Base-by-base conservation (phyloP, 2,329 filamentous ascomycete genomes). In the Epichloe aotearoae region DNA sequence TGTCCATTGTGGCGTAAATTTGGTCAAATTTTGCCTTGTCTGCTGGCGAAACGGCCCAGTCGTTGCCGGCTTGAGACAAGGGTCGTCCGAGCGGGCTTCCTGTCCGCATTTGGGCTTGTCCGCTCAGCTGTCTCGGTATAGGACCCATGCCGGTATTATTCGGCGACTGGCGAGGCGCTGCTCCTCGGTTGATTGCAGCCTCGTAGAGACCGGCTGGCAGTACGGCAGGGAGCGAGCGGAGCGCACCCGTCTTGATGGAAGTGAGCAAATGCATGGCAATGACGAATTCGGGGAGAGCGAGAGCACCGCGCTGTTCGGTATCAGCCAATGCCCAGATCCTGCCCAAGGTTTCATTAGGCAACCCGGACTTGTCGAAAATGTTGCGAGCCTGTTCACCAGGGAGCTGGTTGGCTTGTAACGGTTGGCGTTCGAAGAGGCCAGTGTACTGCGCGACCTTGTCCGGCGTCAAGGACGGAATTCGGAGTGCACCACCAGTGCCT, bases 181-280 rank as follows among this genome's bases (percentile, higher is more conserved):
- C 65, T 58, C 64, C 76, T 59, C 85, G 77, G 56, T 89, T 79
- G 46, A 86, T 82, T 8, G 93, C 93, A 44, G 90, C 91, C 62
- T 98, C 93, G 62, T 94, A 95, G 5, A 98, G 73, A 11, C 84
- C 86, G 12, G 87, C 82, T 5, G 93, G 93, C 2, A 98, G 77
- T 26, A 85, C 80, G 54, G 73, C 84, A 1, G 93, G 93, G 51
- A 97, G 75, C 19, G 79, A 82, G 56, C 88, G 83, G 65, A 98
- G 77, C 33, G 82, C 76, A 20, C 89, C 86, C 12, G 83, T 85
- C 73, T 95, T 95, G 70, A 88, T 88, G 12, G 89, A 95, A 14
- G 88, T 91, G 55, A 98, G 76, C 54, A 98, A 74, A 66, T 98
- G 93, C 93, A 98, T 98, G 44, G 93, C 93, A 62, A 98, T 94